phyloP scores from a whole-genome alignment of 2,329 filamentous ascomycete species.

The Epichloe hybrida region DNA sequence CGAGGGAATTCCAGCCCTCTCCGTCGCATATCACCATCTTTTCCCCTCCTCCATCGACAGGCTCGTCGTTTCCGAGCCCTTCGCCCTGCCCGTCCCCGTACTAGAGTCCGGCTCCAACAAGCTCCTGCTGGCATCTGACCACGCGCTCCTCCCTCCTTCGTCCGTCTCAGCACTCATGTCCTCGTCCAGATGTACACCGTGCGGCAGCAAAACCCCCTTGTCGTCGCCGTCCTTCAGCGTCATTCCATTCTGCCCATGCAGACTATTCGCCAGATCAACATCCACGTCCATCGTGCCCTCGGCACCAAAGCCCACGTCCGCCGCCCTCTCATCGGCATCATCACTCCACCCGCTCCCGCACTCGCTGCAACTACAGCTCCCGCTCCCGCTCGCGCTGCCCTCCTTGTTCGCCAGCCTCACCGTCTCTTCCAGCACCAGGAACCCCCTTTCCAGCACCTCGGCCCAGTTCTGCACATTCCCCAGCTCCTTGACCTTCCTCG shows the following conservation, averaged over 20 bases:
- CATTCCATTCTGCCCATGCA: constrained; percentile 3
- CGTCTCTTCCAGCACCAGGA: constrained; percentile 51
- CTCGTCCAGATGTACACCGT: constrained; percentile 7
- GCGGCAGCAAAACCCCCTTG: constrained; percentile 5
- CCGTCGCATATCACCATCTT: background rate
- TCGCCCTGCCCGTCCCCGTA: constrained; percentile 18
- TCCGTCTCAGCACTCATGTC: constrained; percentile 14
- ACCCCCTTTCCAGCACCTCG: constrained; percentile 62
- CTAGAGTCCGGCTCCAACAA: constrained; percentile 24
- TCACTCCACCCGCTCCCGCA: constrained; percentile 17
- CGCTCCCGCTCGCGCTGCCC: background rate
- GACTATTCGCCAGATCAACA: constrained; percentile 3
- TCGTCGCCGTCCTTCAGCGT: constrained; percentile 4
- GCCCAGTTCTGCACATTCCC: constrained; percentile 81
- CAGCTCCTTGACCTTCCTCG: constrained; percentile 58
- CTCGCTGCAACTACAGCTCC: constrained; percentile 25
- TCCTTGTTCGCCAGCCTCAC: constrained; percentile 37
- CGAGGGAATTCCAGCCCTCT: background rate
- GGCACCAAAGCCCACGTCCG: constrained; percentile 2
- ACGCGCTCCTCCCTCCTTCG: constrained; percentile 12
- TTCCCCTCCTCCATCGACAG: constrained; percentile 19
- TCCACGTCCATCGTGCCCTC: constrained; percentile 12
- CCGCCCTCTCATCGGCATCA: constrained; percentile 6
- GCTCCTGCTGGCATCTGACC: constrained; percentile 25
- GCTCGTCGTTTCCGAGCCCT: constrained; percentile 24